Conservation (phyloP, 2,329 filamentous ascomycete species). For the Phialophora chinensis region DNA sequence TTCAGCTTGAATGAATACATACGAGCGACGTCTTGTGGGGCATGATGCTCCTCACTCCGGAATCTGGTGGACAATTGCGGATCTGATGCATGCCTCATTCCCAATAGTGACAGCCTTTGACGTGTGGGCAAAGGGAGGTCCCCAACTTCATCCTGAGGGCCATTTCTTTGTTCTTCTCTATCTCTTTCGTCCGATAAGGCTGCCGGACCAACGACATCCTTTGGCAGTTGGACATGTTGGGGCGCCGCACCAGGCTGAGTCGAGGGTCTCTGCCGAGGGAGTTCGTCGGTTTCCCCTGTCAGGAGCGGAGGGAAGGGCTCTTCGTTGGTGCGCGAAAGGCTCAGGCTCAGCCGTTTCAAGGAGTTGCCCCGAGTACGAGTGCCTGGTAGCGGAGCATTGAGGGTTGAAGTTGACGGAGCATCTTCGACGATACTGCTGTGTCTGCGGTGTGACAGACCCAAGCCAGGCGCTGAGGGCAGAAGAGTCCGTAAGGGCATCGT, state of each 20-base stretch:
- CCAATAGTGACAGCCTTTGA: conserved; percentile 70
- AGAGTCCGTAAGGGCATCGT: conserved; percentile 34
- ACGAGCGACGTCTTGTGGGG: conserved; percentile 53
- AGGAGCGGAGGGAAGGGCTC: conserved; percentile 30
- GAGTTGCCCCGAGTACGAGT: conserved; percentile 32
- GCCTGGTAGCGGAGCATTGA: background rate
- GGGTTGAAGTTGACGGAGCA: conserved; percentile 14
- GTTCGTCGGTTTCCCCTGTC: conserved; percentile 28
- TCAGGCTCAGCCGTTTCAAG: conserved; percentile 36
- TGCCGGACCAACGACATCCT: conserved; percentile 15
- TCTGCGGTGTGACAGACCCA: conserved; percentile 26
- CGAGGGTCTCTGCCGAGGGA: conserved; percentile 6
- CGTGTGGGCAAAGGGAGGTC: conserved; percentile 46
- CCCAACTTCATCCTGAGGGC: conserved; percentile 29
- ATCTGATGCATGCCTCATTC: conserved; percentile 91
- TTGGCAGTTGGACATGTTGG: conserved; percentile 11
- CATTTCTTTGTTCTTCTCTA: conserved; percentile 13
- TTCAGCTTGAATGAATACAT: conserved; percentile 10
- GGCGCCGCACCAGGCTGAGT: conserved; percentile 3
- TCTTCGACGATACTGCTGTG: conserved; percentile 33
- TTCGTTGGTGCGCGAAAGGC: conserved; percentile 33
- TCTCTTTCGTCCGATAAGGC: conserved; percentile 5
- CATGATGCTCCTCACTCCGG: conserved; percentile 59
- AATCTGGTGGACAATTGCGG: conserved; percentile 82
- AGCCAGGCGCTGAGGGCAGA: conserved; percentile 26